These are phyloP conservation scores for Gossypium aridum DNA, from an alignment of 441 rosid species.

Conservation along the genomic window DNA sequence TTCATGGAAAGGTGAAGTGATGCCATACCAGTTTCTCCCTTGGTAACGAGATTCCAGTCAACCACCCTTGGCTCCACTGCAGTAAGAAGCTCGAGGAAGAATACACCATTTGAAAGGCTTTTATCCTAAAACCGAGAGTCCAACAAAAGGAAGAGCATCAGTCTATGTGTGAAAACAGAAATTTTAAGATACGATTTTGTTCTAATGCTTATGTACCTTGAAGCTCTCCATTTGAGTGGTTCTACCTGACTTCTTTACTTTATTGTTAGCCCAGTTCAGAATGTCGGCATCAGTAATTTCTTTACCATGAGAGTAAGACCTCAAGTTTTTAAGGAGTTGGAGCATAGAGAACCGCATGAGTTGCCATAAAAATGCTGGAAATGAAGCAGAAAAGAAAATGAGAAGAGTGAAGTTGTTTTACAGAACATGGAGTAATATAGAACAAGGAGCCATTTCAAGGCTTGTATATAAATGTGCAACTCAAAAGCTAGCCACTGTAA, in stretches of 20 bases:
- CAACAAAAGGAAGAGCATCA: slow-evolving; percentile 6
- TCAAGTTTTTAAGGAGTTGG: slow-evolving; percentile 81
- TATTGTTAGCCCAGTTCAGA: slow-evolving; percentile 76
- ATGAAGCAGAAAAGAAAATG: slow-evolving; percentile 1
- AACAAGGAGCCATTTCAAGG: not conserved
- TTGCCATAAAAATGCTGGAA: slow-evolving; percentile 86
- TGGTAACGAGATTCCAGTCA: slow-evolving; percentile 86
- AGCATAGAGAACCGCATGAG: slow-evolving; percentile 93
- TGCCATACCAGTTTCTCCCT: slow-evolving; percentile 65
- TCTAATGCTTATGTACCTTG: slow-evolving; percentile 46
- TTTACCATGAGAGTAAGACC: slow-evolving; percentile 81
- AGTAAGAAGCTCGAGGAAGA: slow-evolving; percentile 87
- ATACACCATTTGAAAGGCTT: slow-evolving; percentile 69
- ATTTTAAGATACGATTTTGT: not conserved
- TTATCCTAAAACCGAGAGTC: slow-evolving; percentile 51
- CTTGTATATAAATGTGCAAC: not conserved
- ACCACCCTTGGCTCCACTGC: slow-evolving; percentile 93
- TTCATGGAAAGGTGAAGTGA: not conserved
- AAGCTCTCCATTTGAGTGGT: slow-evolving; percentile 77
- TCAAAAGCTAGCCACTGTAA: not conserved
- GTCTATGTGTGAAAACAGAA: not conserved
- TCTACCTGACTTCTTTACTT: slow-evolving; percentile 69
- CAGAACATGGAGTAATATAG: not conserved
- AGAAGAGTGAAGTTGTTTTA: slow-evolving; percentile 2
- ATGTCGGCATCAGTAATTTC: slow-evolving; percentile 85